Evolutionary conservation across 345 rosid genomes (phyloP).

Genomic region (Odontarrhena argentea): DNA sequence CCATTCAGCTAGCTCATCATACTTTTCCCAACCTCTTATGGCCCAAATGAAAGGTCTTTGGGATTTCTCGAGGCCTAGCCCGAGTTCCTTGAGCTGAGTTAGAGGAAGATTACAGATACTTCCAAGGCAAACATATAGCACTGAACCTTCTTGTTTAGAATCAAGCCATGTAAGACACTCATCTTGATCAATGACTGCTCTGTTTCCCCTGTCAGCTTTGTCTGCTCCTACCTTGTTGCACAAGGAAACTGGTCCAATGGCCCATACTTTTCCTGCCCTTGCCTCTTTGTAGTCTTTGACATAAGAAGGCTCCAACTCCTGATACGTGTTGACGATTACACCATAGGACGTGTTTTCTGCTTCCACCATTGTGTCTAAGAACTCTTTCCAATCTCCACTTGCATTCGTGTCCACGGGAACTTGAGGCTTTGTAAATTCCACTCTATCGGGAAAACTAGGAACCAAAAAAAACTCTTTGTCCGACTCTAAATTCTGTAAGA

Average conservation of each 20-base stretch:
- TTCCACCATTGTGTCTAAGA: slow-evolving; percentile 16
- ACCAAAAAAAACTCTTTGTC: slow-evolving; percentile 32
- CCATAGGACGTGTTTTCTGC: slow-evolving; percentile 39
- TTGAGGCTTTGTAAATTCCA: slow-evolving; percentile 43
- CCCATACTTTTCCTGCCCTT: slow-evolving; percentile 44
- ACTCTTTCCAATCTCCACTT: slow-evolving; percentile 25
- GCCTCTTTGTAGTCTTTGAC: slow-evolving; percentile 33
- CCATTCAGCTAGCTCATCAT: slow-evolving; percentile 42
- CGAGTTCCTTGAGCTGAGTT: slow-evolving; percentile 45
- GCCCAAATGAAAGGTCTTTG: slow-evolving; percentile 52
- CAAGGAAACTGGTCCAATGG: slow-evolving; percentile 48
- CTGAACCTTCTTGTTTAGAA: slow-evolving; percentile 27
- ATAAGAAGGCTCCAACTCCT: slow-evolving; percentile 45
- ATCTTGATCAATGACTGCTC: slow-evolving; percentile 24
- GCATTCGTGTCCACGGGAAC: slow-evolving; percentile 27
- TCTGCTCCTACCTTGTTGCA: slow-evolving; percentile 33
- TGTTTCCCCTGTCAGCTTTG: slow-evolving; percentile 47
- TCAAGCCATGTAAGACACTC: slow-evolving; percentile 49
- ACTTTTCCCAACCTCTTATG: slow-evolving; percentile 33
- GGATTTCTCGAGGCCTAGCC: slow-evolving; percentile 50
- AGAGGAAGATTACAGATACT: slow-evolving; percentile 43
- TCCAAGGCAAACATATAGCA: slow-evolving; percentile 51
- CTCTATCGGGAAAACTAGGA: slow-evolving; percentile 41
- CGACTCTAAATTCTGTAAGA: background rate
- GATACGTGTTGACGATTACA: slow-evolving; percentile 45